A percentile compares a stretch with the other conserved stretches of the same genome.
Conservation (phyloP, 2,329 filamentous ascomycete genomes). For the Juglanconis oblonga region DNA sequence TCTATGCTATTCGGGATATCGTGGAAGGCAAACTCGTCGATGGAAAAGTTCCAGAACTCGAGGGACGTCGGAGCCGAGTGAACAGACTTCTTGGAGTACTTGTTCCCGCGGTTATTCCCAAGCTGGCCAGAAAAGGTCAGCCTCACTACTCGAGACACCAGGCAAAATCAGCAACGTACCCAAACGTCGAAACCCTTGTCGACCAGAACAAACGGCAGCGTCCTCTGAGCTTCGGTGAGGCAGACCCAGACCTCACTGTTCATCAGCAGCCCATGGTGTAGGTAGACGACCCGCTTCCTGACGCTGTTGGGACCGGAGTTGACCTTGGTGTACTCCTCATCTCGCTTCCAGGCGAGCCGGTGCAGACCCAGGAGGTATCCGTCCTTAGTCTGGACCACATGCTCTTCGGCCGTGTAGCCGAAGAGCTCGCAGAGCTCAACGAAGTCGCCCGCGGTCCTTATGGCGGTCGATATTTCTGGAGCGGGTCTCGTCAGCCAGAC, state of each 20-base stretch:
- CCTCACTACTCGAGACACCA: constrained; percentile 21
- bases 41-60: constrained; percentile 95
- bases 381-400: constrained; percentile 91
- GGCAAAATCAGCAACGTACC: constrained; percentile 47
- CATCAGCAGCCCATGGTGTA: constrained; percentile 97
- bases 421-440: constrained; percentile 88
- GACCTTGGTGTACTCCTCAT: constrained; percentile 75
- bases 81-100: constrained; percentile 95
- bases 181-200: constrained; percentile 95
- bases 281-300: constrained; percentile 83
- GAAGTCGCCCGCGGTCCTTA: constrained; percentile 88
- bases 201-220: constrained; percentile 83
- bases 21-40: constrained; percentile 96
- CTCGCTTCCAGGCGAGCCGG: constrained; percentile 76
- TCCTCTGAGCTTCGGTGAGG: constrained; percentile 79
- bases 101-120: constrained; percentile 97
- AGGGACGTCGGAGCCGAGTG: constrained; percentile 69
- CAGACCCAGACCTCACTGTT: constrained; percentile 99
- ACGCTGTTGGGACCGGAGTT: constrained; percentile 68
- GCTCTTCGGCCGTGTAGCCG: constrained; percentile 92
- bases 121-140: constrained; percentile 50
- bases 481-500: constrained; percentile 32
- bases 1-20: constrained; percentile 94
- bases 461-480: constrained; percentile 65
- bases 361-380: constrained; percentile 91